phyloP scores from a whole-genome alignment of 345 rosid genomes.

The Salix caprea region DNA sequence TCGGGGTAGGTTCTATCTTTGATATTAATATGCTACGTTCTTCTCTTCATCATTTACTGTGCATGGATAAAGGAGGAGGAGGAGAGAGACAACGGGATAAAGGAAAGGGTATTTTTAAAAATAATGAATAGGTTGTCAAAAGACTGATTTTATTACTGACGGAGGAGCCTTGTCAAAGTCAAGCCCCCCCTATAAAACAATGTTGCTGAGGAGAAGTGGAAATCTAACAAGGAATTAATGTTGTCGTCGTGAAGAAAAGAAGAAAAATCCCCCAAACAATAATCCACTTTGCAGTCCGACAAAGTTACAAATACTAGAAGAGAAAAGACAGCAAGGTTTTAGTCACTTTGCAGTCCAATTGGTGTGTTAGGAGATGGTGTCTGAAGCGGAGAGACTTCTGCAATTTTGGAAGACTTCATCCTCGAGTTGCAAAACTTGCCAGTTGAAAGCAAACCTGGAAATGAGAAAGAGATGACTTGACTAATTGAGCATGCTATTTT shows the following conservation, averaged over 20 bases:
- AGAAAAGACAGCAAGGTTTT: background rate
- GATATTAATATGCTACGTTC: too few species aligned
- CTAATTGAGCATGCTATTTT: background rate
- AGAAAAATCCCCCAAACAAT: background rate
- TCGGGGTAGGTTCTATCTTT: too few species aligned
- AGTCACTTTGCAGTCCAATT: background rate
- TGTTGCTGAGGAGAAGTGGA: background rate
- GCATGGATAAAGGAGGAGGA: too few species aligned
- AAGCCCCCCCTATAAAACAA: background rate
- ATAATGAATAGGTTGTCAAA: background rate
- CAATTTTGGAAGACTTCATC: background rate
- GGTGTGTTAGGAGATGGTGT: background rate
- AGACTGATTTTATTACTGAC: background rate
- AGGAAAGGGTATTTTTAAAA: too few species aligned
- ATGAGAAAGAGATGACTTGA: background rate
- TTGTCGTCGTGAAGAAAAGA: background rate
- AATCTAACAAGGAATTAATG: background rate
- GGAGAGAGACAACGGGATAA: too few species aligned
- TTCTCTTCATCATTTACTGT: too few species aligned
- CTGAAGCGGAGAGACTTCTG: background rate
- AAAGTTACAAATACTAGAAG: background rate
- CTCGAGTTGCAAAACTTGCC: background rate
- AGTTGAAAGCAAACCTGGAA: background rate
- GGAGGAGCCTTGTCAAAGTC: background rate
- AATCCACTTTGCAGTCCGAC: background rate